Evolutionary conservation across 192 early-diverging fungal genomes (phyloP).

Genomic region (Coemansia sp.): DNA sequence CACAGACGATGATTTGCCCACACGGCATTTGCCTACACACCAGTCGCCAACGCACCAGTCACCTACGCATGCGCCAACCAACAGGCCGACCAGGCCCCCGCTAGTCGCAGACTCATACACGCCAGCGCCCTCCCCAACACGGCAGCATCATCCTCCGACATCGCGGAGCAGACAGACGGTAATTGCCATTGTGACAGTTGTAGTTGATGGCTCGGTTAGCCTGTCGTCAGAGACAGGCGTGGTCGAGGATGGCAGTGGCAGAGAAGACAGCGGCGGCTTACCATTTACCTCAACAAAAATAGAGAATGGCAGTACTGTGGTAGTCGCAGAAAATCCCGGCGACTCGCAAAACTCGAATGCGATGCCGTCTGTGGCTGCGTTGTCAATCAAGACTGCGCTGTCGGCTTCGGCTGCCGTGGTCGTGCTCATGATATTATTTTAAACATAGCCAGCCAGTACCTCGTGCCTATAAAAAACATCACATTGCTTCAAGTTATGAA

Average conservation of each 20-base stretch:
- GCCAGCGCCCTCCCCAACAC: neutral
- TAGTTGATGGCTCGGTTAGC: conserved; percentile 25
- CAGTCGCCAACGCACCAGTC: neutral
- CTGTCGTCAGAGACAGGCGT: conserved; percentile 27
- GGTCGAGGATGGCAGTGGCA: conserved; percentile 8
- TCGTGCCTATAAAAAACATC: too few relatives aligned
- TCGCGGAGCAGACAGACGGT: conserved; percentile 26
- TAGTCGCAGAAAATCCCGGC: conserved; percentile 23
- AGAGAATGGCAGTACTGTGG: conserved; percentile 30
- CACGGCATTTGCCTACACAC: neutral
- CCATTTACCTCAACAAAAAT: conserved; percentile 34
- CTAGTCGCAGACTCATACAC: neutral
- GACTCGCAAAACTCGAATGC: neutral
- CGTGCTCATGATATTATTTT: neutral
- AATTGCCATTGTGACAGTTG: conserved; percentile 28
- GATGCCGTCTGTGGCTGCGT: neutral
- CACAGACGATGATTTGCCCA: neutral
- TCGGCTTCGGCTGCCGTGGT: neutral
- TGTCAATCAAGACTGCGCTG: neutral
- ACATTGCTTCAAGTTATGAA: neutral
- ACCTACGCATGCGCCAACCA: neutral
- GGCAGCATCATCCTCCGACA: neutral
- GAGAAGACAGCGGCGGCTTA: neutral
- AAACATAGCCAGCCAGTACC: neutral
- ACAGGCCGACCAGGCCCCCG: neutral